Evolutionary conservation across 305 asterid species (phyloP).

Genomic region (Fraxinus nigra): DNA sequence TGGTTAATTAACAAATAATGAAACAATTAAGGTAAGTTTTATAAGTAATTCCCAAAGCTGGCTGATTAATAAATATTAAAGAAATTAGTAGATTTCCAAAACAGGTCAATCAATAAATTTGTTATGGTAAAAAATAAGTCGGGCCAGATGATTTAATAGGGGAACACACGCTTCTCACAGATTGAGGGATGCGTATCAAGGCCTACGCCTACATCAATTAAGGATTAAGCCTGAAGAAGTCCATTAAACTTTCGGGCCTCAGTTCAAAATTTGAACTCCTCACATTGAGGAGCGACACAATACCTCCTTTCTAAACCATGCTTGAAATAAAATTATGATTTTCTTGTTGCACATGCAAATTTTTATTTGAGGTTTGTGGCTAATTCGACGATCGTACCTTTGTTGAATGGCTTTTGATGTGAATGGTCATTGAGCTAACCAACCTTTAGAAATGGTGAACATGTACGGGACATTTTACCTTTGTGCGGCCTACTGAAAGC

Average conservation of each 20-base stretch:
- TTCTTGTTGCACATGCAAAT: background rate
- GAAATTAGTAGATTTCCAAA: background rate
- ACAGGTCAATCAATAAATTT: background rate
- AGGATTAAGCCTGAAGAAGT: background rate
- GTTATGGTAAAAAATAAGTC: background rate
- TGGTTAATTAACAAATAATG: background rate
- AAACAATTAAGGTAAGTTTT: background rate
- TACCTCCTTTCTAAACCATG: background rate
- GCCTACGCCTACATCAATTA: background rate
- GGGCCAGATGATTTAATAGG: background rate
- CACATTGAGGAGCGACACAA: background rate
- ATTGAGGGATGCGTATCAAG: background rate
- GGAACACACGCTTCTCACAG: background rate
- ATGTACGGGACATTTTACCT: background rate
- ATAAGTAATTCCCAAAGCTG: background rate
- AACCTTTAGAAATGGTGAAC: conserved; percentile 8
- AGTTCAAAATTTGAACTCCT: background rate
- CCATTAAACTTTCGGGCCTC: background rate
- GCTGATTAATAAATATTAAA: background rate
- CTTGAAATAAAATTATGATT: background rate
- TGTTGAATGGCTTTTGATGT: conserved; percentile 37
- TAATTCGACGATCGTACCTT: conserved; percentile 53
- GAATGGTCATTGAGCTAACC: conserved; percentile 57
- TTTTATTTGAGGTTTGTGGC: conserved; percentile 33
- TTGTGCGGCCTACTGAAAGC: background rate